A percentile compares a stretch with the other conserved stretches of the same genome.
These are phyloP conservation scores for Fusarium sp. DNA, from an alignment of 2,329 filamentous ascomycete species.

Conservation along the genomic window DNA sequence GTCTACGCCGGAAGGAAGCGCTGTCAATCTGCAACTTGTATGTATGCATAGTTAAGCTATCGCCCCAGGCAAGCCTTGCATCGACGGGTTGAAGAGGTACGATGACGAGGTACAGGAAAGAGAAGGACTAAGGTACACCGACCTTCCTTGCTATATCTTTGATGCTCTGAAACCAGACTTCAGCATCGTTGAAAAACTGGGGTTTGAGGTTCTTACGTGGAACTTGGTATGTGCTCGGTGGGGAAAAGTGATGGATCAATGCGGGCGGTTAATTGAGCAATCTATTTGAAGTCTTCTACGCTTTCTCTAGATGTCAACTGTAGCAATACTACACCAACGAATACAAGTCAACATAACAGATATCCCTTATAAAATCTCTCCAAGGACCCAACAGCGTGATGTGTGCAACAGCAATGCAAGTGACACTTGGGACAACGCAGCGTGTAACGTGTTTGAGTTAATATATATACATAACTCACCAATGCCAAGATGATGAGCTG, in stretches of 20 bases:
- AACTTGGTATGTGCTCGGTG: background rate
- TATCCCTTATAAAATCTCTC: accelerated
- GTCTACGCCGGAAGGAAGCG: background rate
- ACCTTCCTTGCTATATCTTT: background rate
- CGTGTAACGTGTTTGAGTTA: background rate
- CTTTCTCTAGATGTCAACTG: accelerated
- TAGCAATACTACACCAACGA: accelerated
- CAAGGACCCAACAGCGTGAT: background rate
- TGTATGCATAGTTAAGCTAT: background rate
- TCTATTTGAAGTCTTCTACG: background rate
- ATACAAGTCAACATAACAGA: background rate
- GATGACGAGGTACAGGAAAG: background rate
- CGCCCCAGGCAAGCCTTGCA: background rate
- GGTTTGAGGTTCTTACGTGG: background rate
- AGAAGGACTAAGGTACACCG: background rate
- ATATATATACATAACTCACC: background rate
- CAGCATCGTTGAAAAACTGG: background rate
- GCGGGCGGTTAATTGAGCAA: background rate
- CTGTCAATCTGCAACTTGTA: background rate
- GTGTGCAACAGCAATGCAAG: accelerated
- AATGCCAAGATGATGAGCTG: accelerated
- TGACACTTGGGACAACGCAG: background rate
- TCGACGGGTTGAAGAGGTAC: background rate
- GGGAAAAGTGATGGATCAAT: background rate
- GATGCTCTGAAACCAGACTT: background rate